Conservation (phyloP, 768 basidiomycete species). For the Pholiota molesta region DNA sequence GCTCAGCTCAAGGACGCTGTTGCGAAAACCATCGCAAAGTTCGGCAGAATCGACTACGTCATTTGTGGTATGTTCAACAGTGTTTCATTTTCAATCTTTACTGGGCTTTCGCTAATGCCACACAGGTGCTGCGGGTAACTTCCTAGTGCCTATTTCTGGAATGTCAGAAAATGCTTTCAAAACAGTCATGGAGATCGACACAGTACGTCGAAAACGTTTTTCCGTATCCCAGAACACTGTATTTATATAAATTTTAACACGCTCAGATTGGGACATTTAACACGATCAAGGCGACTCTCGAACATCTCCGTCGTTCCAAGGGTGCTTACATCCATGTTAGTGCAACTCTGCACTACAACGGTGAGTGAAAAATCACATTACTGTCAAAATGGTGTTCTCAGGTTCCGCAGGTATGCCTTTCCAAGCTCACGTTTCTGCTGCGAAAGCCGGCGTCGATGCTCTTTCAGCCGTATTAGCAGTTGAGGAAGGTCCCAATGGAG, state of each 20-base stretch:
- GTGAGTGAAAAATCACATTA: constrained; percentile 38
- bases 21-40: constrained; percentile 68
- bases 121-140: constrained; percentile 94
- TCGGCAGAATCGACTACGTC: constrained; percentile 92
- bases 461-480: constrained; percentile 84
- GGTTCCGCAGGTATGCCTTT: constrained; percentile 65
- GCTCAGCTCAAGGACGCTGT: constrained; percentile 77
- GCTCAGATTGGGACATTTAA: constrained; percentile 86
- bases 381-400: constrained; percentile 18
- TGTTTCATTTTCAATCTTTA: neutral
- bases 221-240: constrained; percentile 1
- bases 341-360: constrained; percentile 84
- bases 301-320: constrained; percentile 65
- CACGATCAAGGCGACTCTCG: constrained; percentile 90
- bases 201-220: constrained; percentile 46
- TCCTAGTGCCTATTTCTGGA: constrained; percentile 82
- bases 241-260: constrained; percentile 6
- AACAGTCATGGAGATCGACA: constrained; percentile 94
- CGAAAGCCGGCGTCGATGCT: constrained; percentile 94
- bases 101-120: constrained; percentile 2
- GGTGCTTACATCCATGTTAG: constrained; percentile 91
- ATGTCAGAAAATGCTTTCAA: constrained; percentile 90
- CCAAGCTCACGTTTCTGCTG: constrained; percentile 93
- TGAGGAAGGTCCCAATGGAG: constrained; percentile 94
- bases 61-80: constrained; percentile 70